Percentiles rank a stretch among this genome's conserved stretches.
Conservation (phyloP, 23 red algal genomes). For the Gracilaria domingensis region DNA sequence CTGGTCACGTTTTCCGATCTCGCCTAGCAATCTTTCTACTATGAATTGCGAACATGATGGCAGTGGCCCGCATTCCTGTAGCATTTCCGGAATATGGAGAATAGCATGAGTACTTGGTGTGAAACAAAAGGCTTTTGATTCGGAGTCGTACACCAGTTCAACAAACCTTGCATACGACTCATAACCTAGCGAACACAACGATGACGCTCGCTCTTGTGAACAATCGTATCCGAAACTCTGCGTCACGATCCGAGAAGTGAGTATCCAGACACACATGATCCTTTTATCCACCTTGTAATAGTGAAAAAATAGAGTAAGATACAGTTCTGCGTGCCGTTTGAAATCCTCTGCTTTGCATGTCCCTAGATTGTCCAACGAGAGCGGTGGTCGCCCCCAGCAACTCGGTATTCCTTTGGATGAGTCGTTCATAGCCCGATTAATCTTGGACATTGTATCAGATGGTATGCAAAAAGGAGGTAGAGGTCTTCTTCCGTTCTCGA, state of each 20-base stretch:
- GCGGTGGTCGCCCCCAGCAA: neutral
- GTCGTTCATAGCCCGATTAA: neutral
- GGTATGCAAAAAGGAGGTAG: neutral
- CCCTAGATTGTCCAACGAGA: neutral
- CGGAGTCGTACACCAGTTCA: neutral
- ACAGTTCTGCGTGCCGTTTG: neutral
- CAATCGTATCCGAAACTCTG: neutral
- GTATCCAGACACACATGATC: neutral
- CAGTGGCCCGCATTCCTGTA: neutral
- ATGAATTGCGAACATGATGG: neutral
- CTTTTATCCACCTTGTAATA: neutral
- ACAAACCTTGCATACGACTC: neutral
- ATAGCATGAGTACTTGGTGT: conserved; percentile 14
- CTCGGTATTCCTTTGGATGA: neutral
- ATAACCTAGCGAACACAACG: neutral
- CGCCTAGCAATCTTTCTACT: conserved; percentile 7
- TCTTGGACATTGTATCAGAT: neutral
- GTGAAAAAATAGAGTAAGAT: neutral
- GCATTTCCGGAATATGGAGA: conserved; percentile 11
- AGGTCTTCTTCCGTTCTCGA: neutral
- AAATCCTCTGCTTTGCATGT: neutral
- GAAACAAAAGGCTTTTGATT: neutral
- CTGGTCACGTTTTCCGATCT: neutral
- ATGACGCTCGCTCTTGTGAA: neutral
- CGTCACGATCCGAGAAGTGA: neutral